phyloP scores from a whole-genome alignment of 345 rosid species.

The Xanthoceras sorbifolium region DNA sequence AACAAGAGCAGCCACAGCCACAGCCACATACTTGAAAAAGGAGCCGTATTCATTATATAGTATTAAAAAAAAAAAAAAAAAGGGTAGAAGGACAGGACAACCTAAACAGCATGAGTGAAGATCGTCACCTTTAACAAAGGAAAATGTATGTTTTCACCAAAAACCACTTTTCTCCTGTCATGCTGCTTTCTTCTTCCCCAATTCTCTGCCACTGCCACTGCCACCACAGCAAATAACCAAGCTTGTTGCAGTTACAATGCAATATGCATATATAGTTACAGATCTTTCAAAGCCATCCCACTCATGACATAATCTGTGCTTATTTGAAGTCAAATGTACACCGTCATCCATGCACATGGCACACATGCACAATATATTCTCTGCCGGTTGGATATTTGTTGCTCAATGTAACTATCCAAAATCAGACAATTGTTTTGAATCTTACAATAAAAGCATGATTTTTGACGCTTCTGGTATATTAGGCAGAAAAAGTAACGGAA shows the following conservation, averaged over 20 bases:
- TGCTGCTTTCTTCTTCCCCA: conserved; percentile 9
- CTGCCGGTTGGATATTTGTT: too few species aligned
- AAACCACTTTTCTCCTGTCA: conserved; percentile 6
- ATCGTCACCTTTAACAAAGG: conserved; percentile 18
- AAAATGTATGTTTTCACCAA: conserved; percentile 29
- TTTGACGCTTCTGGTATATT: too few species aligned
- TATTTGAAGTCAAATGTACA: conserved; percentile 4
- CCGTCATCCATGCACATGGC: conserved; percentile 37
- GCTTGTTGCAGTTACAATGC: neutral
- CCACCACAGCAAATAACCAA: conserved; percentile 1
- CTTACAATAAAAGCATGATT: too few species aligned
- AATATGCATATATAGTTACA: neutral
- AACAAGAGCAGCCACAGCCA: neutral
- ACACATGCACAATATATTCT: conserved; percentile 15
- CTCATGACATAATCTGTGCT: conserved; percentile 23
- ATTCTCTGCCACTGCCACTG: conserved; percentile 2
- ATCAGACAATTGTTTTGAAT: too few species aligned
- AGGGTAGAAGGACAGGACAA: neutral
- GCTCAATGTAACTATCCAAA: too few species aligned
- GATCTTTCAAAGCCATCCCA: neutral
- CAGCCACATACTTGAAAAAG: neutral
- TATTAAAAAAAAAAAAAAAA: neutral
- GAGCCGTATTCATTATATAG: too few species aligned
- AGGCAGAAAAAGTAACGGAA: too few species aligned
- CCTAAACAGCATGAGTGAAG: neutral